Evolutionary conservation across 2,329 filamentous ascomycete genomes (phyloP).

Genomic region (Penicillium sp.): DNA sequence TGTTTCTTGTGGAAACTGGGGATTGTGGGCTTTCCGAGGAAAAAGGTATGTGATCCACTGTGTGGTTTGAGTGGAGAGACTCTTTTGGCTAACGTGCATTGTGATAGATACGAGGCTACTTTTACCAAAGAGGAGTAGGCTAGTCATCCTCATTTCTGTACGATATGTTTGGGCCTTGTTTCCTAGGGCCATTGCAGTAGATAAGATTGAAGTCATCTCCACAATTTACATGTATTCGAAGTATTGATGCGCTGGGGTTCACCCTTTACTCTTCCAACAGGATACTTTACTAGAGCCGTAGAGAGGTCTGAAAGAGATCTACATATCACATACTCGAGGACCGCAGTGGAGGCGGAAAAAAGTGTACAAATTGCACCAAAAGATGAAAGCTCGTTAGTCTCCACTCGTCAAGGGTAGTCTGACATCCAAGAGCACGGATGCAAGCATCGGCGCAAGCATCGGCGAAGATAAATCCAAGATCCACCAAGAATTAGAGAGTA

Average conservation of each 20-base stretch:
- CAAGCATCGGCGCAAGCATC: slow-evolving; percentile 4
- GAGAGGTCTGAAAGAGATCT: background rate
- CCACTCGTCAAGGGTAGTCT: slow-evolving; percentile 10
- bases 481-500: slow-evolving; percentile 6
- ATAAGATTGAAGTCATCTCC: slow-evolving; percentile 3
- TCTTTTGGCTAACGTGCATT: slow-evolving; percentile 9
- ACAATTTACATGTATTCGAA: background rate
- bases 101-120: slow-evolving; percentile 39
- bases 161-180: slow-evolving; percentile 5
- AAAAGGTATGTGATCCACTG: slow-evolving; percentile 70
- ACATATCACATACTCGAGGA: background rate
- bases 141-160: slow-evolving; percentile 1
- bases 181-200: slow-evolving; percentile 8
- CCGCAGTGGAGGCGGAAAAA: background rate
- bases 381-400: slow-evolving; percentile 7
- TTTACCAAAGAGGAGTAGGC: slow-evolving; percentile 26
- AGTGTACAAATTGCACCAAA: slow-evolving; percentile 1
- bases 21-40: slow-evolving; percentile 92
- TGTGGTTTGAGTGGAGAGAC: background rate
- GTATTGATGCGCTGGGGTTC: background rate
- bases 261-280: no score
- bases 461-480: slow-evolving; percentile 2
- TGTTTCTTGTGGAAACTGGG: slow-evolving; percentile 94
- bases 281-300: background rate
- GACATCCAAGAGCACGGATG: slow-evolving; percentile 9